phyloP scores from a whole-genome alignment of 352 stramenopile species.

The Phytophthora colocasiae region DNA sequence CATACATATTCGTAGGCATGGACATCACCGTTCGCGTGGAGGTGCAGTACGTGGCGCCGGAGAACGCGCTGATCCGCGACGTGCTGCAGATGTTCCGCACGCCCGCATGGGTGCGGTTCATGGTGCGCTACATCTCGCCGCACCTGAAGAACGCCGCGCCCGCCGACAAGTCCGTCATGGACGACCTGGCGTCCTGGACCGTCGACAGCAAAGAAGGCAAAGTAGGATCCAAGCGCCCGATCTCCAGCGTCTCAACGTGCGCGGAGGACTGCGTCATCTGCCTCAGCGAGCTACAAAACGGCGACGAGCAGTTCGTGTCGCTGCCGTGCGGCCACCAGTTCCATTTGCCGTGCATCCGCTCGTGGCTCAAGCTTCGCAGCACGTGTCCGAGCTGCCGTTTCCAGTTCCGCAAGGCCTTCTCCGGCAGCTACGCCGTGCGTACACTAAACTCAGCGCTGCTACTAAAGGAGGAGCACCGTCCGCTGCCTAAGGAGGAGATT shows the following conservation, averaged over 20 bases:
- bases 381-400: conserved; percentile 95
- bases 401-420: conserved; percentile 89
- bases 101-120: conserved; percentile 84
- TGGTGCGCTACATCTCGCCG: conserved; percentile 87
- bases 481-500: conserved; percentile 61
- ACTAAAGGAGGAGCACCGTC: conserved; percentile 68
- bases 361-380: conserved; percentile 93
- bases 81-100: conserved; percentile 87
- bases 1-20: conserved; percentile 39
- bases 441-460: conserved; percentile 83
- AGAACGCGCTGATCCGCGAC: conserved; percentile 66
- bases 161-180: conserved; percentile 73
- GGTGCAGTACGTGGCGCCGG: conserved; percentile 80
- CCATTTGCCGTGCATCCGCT: conserved; percentile 92
- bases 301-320: conserved; percentile 70
- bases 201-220: conserved; percentile 4
- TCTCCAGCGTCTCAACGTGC: conserved; percentile 36
- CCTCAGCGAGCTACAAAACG: conserved; percentile 77
- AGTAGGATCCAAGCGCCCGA: conserved; percentile 30
- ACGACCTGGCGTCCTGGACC: conserved; percentile 48
- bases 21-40: conserved; percentile 84
- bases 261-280: conserved; percentile 89
- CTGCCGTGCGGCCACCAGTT: conserved; percentile 95
- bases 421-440: conserved; percentile 77
- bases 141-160: conserved; percentile 85